Percentiles rank a stretch among this genome's conserved stretches.
phyloP scores from a whole-genome alignment of 805 yeast species.

The Nakazawaea ambrosiae region DNA sequence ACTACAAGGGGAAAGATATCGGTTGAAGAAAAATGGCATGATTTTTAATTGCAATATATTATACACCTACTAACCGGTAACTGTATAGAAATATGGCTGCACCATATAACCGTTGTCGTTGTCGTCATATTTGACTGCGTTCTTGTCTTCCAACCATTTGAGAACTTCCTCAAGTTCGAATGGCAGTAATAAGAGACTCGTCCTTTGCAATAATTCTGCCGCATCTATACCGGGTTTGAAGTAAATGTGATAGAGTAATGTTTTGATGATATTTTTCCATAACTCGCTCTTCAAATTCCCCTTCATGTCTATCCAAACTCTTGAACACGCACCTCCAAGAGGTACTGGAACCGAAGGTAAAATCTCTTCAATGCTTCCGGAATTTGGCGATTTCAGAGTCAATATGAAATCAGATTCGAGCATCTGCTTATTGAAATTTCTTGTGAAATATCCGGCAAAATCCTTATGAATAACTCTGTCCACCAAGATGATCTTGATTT shows the following conservation, averaged over 20 bases:
- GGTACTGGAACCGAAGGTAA: conserved; percentile 41
- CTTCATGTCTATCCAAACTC: conserved; percentile 62
- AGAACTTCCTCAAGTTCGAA: conserved; percentile 6
- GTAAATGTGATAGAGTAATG: conserved; percentile 37
- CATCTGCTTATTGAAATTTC: conserved; percentile 62
- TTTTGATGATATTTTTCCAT: conserved; percentile 52
- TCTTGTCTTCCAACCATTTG: conserved; percentile 1
- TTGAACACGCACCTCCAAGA: conserved; percentile 52
- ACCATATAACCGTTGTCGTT: neutral
- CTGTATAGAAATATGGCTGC: neutral
- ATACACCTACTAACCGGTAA: neutral
- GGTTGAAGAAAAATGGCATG: too few relatives aligned
- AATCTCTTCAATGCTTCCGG: conserved; percentile 3
- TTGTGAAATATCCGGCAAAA: conserved; percentile 66
- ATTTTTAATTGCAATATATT: too few relatives aligned
- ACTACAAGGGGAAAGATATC: too few relatives aligned
- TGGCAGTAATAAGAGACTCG: conserved; percentile 1
- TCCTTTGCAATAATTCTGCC: neutral
- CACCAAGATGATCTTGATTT: conserved; percentile 40
- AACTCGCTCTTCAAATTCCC: conserved; percentile 52
- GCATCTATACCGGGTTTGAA: conserved; percentile 51
- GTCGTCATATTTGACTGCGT: neutral
- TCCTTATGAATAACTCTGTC: conserved; percentile 43
- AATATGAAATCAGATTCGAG: conserved; percentile 58
- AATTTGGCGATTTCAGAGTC: conserved; percentile 12